Base-by-base conservation (phyloP, 177 flowering plant genomes). In the Telopea speciosissima region DNA sequence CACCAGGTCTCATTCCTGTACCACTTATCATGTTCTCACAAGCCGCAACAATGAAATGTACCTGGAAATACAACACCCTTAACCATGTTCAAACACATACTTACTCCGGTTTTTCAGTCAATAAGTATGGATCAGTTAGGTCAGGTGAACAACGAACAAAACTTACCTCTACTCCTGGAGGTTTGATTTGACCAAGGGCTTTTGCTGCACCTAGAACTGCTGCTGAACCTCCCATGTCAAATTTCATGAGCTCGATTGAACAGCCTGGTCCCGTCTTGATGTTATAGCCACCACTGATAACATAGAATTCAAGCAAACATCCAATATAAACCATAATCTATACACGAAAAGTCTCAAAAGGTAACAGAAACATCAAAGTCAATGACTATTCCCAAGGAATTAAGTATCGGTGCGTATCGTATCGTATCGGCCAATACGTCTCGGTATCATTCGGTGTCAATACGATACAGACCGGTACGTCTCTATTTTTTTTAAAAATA, bases 11-110 rank as follows among this genome's bases (percentile, higher is more conserved):
- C 98, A 94, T 94, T 65, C 98, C 98, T 9, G 96, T 89, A 62
- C 98, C 98, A 78, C 98, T 94, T 23, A 94, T 94, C 98, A 94
- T 92, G 79, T 93, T 93, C 86, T 93, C 98, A 84, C 98, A 93
- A 78, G 97, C 94, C 5, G 98, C 97, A 76, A 90, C 92, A 72
- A 94, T 85, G 79, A 94, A 94, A 78, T 94, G 98, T 75, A 94
- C 91, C 98, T 94, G 83, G 60, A 82, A 67, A 68, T 23, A 64
- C 56, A 73, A 69, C 52, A 60, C 9, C 42, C 59, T 21, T 25
- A 63, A 65, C 28, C 24, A 59, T 26, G 23, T 25, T 42, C 45
- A 31, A 33, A 33, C 7, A 9, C 33, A 60, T 54, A 56, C 14
- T 17, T 33, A 45, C 10, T 62, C 21, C 24, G 33, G 8, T 36